phyloP scores from a whole-genome alignment of 805 yeast genomes.

The Torulaspora quercuum region DNA sequence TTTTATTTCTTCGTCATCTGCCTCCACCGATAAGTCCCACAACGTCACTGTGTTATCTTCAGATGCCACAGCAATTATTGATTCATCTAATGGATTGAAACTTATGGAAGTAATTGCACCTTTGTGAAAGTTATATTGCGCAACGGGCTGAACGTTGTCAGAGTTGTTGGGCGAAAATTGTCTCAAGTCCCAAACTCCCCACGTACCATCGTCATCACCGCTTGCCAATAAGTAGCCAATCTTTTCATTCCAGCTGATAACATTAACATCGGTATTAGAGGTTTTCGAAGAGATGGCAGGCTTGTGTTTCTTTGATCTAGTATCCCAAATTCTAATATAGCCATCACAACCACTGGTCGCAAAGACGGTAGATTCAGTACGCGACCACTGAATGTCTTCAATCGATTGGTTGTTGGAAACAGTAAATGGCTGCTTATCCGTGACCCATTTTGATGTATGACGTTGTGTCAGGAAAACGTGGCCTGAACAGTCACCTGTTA shows the following conservation, averaged over 20 bases:
- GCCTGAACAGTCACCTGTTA: constrained; percentile 89
- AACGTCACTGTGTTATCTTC: constrained; percentile 96
- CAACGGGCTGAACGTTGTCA: constrained; percentile 67
- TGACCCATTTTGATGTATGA: constrained; percentile 74
- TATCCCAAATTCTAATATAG: constrained; percentile 87
- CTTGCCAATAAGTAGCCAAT: constrained; percentile 85
- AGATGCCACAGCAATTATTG: constrained; percentile 90
- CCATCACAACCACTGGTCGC: constrained; percentile 96
- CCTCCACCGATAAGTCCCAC: constrained; percentile 98
- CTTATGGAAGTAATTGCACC: constrained; percentile 89
- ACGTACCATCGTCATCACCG: constrained; percentile 95
- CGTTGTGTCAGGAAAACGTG: constrained; percentile 74
- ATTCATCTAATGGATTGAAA: constrained; percentile 93
- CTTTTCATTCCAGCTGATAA: constrained; percentile 90
- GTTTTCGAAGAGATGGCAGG: constrained; percentile 86
- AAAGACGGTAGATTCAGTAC: constrained; percentile 86
- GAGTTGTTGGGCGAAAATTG: constrained; percentile 57
- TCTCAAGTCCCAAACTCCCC: constrained; percentile 98
- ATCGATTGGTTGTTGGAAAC: constrained; percentile 67
- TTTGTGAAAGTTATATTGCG: constrained; percentile 92
- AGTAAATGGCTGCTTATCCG: constrained; percentile 76
- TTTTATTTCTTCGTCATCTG: constrained; percentile 94
- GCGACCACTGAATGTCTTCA: constrained; percentile 97
- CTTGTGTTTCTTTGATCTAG: constrained; percentile 85
- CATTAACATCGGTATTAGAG: constrained; percentile 81